Percentiles rank a stretch among this genome's conserved stretches.
Conservation (phyloP, 2,329 filamentous ascomycete species). For the Zymoseptoria tritici region DNA sequence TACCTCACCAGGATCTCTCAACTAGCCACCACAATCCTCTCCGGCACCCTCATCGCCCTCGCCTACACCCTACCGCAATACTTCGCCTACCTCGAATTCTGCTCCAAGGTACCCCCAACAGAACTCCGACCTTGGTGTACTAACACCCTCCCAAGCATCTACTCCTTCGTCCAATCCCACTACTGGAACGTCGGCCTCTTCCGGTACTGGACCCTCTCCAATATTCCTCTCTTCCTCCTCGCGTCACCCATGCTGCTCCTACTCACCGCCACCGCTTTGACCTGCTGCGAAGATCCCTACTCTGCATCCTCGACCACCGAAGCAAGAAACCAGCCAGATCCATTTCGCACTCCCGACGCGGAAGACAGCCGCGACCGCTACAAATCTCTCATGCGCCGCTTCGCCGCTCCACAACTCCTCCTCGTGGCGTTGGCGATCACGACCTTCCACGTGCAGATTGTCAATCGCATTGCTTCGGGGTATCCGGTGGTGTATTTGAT, state of each 20-base stretch:
- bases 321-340: neutral
- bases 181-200: conserved; percentile 93
- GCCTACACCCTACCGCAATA: conserved; percentile 67
- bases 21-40: conserved; percentile 44
- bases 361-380: neutral
- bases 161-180: conserved; percentile 75
- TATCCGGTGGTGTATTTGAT: conserved; percentile 88
- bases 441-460: conserved; percentile 88
- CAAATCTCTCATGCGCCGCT: conserved; percentile 35
- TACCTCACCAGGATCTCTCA: neutral
- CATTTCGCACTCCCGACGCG: neutral
- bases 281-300: neutral
- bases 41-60: conserved; percentile 59
- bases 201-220: conserved; percentile 80
- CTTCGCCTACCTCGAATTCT: conserved; percentile 67
- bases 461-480: conserved; percentile 78
- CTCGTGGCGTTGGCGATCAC: conserved; percentile 66
- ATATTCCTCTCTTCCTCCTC: conserved; percentile 79
- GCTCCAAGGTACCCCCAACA: conserved; percentile 30
- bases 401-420: conserved; percentile 66
- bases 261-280: conserved; percentile 53
- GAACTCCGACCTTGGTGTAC: conserved; percentile 63
- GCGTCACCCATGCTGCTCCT: conserved; percentile 69
- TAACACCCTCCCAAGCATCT: conserved; percentile 71
- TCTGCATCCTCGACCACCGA: too few relatives aligned